These are phyloP conservation scores for Urochloa ruziziensis DNA, from an alignment of 176 grass and related monocot genomes.

Conservation along the genomic window DNA sequence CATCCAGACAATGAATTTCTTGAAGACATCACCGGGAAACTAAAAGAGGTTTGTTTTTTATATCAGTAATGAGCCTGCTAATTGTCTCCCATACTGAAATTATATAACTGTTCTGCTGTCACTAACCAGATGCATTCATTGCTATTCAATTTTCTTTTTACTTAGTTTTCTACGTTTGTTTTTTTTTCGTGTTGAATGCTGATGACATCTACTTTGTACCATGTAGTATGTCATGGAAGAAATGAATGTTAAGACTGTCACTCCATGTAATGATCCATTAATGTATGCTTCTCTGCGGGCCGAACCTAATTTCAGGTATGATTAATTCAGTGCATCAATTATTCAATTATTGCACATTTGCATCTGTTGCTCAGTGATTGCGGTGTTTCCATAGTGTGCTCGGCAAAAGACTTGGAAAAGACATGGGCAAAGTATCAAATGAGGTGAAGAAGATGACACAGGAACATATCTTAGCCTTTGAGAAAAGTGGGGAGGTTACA, in stretches of 20 bases:
- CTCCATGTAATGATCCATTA: conserved; percentile 89
- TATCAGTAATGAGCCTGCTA: neutral
- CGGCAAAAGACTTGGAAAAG: conserved; percentile 93
- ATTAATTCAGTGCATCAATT: conserved; percentile 2
- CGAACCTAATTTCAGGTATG: conserved; percentile 98
- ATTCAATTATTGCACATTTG: neutral
- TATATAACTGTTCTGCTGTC: conserved; percentile 3
- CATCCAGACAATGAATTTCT: conserved; percentile 91
- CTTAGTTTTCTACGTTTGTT: conserved; percentile 10
- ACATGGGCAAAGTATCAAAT: conserved; percentile 82
- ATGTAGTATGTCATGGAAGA: conserved; percentile 99
- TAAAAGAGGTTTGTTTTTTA: conserved; percentile 76
- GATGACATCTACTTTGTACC: conserved; percentile 21
- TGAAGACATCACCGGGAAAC: conserved; percentile 90
- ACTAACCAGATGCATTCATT: neutral
- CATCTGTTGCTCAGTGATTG: conserved; percentile 22
- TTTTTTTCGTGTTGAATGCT: conserved; percentile 22
- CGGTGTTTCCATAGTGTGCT: conserved; percentile 53
- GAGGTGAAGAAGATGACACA: conserved; percentile 92
- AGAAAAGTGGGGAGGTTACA: conserved; percentile 71
- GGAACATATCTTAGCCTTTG: conserved; percentile 81
- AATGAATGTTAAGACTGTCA: conserved; percentile 89
- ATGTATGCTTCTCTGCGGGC: conserved; percentile 83
- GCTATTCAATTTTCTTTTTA: neutral
- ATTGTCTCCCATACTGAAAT: conserved; percentile 9